A percentile compares a stretch with the other conserved stretches of the same genome.
phyloP scores from a whole-genome alignment of 2,329 filamentous ascomycete species.

The Colletotrichum sp. region DNA sequence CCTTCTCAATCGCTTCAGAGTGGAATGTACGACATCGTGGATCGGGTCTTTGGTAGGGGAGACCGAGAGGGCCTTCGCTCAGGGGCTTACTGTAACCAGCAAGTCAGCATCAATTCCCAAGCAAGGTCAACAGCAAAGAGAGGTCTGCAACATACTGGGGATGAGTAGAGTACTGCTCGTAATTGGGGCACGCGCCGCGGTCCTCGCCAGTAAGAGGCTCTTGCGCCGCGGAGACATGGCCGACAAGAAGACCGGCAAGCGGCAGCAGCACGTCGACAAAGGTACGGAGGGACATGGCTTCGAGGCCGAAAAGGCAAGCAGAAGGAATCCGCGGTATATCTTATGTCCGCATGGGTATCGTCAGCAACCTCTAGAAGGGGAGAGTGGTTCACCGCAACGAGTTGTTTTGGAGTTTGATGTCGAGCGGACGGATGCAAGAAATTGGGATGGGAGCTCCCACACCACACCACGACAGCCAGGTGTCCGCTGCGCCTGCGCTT shows the following conservation, averaged over 20 bases:
- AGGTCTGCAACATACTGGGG: conserved; percentile 38
- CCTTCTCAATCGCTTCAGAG: conserved; percentile 84
- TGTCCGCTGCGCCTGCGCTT: neutral
- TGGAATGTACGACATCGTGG: conserved; percentile 86
- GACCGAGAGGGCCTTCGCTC: conserved; percentile 76
- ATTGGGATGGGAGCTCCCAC: neutral
- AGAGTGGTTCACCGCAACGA: neutral
- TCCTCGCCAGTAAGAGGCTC: conserved; percentile 19
- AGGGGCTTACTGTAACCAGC: conserved; percentile 67
- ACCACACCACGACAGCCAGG: conserved; percentile 7
- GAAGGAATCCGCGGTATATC: neutral
- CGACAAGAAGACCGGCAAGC: conserved; percentile 21
- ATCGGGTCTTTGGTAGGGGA: conserved; percentile 88
- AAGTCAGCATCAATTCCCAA: neutral
- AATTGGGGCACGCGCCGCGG: conserved; percentile 43
- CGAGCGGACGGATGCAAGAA: neutral
- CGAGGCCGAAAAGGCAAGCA: neutral
- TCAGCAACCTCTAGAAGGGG: neutral
- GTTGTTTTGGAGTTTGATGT: neutral
- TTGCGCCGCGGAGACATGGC: conserved; percentile 19
- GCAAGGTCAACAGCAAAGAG: neutral
- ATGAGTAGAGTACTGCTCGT: conserved; percentile 41
- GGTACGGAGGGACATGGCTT: conserved; percentile 9
- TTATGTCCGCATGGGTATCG: conserved; percentile 1
- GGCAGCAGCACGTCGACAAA: conserved; percentile 19